Percentiles rank a stretch among this genome's conserved stretches.
phyloP scores from a whole-genome alignment of 306 rosid species.

The barrel medic (Medicago truncatula) region MtrunA17r5.0-ANR NC_053042.1:15863501-15864000 shows the following conservation, averaged over 20 bases:
- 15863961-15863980: conserved; percentile 1
- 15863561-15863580: conserved; percentile 58
- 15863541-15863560: conserved; percentile 64
- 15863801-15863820: no score
- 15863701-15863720: conserved; percentile 1
- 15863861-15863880: no score
- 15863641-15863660: conserved; percentile 30
- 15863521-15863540: conserved; percentile 59
- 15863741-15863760: conserved; percentile 39
- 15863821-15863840: no score
- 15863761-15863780: conserved; percentile 27
- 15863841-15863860: no score
- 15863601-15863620: conserved; percentile 50
- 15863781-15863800: no score
- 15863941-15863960: conserved; percentile 43
- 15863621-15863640: conserved; percentile 28
- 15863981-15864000: no score
- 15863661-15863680: conserved; percentile 37
- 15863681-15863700: conserved; percentile 36
- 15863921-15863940: no score
- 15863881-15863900: no score
- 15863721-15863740: conserved; percentile 38
- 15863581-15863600: conserved; percentile 26
- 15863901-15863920: no score
- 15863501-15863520: conserved; percentile 51